Base-by-base conservation (phyloP, 2,329 filamentous ascomycete species). In the Pyricularia sp. region DNA sequence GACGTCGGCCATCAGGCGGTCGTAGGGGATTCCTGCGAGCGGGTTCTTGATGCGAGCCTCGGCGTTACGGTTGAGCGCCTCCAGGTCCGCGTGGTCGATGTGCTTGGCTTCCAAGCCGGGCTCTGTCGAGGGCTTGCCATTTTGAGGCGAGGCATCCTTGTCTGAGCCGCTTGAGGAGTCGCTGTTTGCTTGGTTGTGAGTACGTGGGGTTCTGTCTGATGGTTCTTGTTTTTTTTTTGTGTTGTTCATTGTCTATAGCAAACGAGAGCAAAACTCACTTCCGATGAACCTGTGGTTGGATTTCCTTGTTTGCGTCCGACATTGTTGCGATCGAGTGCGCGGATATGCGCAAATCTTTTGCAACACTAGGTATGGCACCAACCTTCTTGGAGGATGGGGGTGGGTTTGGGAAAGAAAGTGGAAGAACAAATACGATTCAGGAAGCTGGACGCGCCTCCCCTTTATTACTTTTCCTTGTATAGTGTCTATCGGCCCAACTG, bases 31-130 rank as follows among this genome's bases (percentile, higher is more conserved):
- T 30, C 68, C 69, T 30, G 66, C 68, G 31, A 73, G 68, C 14
- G 73, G 70, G 61, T 73, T 71, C 30, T 36, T 61, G 50, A 71
- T 72, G 42, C 71, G 69, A 31, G 67, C 69, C 61, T 72, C 72
- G 23, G 33, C 55, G 28, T 68, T 70, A 31, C 50, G 26, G 66
- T 58, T 59, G 50, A 67, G 66, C 66, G 55, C 42, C 42, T 67
- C 66, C 10, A 58, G 66, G 50, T 67, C 66, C 14, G 30, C 50
- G 28, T 30, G 23, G 50, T 42, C 42, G 26, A 42, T 50, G 36
- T 30, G 28, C 20, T 17, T 55, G 25, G 42, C 23, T 14, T 36
- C 50, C 23, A 33, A 20, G 28, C 55, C 36, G 26, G 50, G 33
- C 36, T 55, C 42, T 11, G 12, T 10, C 26, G 65, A 11, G 36